Evolutionary conservation across 1,284 basidiomycete genomes (phyloP).

Genomic region (Bjerkandera adusta): DNA sequence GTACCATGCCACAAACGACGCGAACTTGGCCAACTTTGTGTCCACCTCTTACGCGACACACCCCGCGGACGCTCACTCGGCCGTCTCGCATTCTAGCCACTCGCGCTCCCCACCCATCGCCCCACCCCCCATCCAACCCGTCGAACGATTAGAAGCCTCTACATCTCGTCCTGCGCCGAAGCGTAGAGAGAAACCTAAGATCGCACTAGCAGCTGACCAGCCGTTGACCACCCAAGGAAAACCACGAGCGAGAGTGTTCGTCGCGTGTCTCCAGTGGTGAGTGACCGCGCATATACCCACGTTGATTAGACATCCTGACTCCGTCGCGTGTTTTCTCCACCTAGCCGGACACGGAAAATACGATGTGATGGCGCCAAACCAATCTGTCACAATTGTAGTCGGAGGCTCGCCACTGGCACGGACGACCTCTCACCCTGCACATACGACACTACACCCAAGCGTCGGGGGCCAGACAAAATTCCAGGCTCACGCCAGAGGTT

Average conservation of each 20-base stretch:
- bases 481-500: slow-evolving; percentile 70
- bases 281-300: slow-evolving; percentile 21
- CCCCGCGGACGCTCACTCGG: slow-evolving; percentile 6
- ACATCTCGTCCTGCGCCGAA: slow-evolving; percentile 30
- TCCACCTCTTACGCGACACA: slow-evolving; percentile 1
- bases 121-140: neutral
- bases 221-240: slow-evolving; percentile 76
- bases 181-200: slow-evolving; percentile 58
- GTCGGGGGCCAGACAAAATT: slow-evolving; percentile 72
- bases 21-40: slow-evolving; percentile 3
- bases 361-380: slow-evolving; percentile 80
- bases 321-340: slow-evolving; percentile 11
- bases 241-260: slow-evolving; percentile 69
- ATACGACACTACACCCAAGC: slow-evolving; percentile 69
- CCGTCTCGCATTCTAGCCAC: slow-evolving; percentile 11
- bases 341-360: slow-evolving; percentile 74
- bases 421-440: slow-evolving; percentile 18
- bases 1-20: slow-evolving; percentile 7
- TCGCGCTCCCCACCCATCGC: slow-evolving; percentile 11
- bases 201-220: slow-evolving; percentile 66
- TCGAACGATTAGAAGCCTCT: neutral
- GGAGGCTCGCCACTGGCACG: slow-evolving; percentile 28
- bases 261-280: slow-evolving; percentile 75
- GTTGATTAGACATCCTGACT: too few relatives aligned
- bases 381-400: slow-evolving; percentile 66